Evolutionary conservation across 2,329 filamentous ascomycete genomes (phyloP).

Genomic region (Fusarium pseudocircinatum): DNA sequence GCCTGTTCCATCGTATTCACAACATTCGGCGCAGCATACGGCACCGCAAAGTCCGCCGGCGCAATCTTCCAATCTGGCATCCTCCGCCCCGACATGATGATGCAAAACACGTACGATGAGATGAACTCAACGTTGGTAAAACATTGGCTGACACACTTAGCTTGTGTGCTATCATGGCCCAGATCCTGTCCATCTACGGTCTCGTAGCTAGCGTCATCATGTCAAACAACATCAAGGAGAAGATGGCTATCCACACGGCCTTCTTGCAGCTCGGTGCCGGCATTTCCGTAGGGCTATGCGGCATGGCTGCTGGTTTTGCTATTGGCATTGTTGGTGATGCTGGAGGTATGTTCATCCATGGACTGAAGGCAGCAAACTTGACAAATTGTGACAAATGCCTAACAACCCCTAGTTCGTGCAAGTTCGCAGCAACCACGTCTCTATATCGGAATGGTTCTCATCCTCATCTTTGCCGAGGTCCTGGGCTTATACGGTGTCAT

Average conservation of each 20-base stretch:
- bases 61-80: constrained; percentile 57
- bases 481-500: constrained; percentile 58
- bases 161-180: constrained; percentile 58
- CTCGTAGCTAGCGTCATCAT: constrained; percentile 58
- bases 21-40: constrained; percentile 59
- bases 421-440: constrained; percentile 58
- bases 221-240: constrained; percentile 51
- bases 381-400: background rate
- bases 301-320: constrained; percentile 57
- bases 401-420: constrained; percentile 50
- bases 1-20: constrained; percentile 61
- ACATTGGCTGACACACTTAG: constrained; percentile 31
- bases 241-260: constrained; percentile 54
- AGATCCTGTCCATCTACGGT: constrained; percentile 60
- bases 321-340: constrained; percentile 59
- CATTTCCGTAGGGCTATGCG: constrained; percentile 55
- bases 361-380: background rate
- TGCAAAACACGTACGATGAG: constrained; percentile 52
- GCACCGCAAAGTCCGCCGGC: constrained; percentile 54
- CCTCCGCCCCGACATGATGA: constrained; percentile 55
- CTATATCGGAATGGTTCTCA: constrained; percentile 59
- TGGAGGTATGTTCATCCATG: constrained; percentile 46
- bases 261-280: constrained; percentile 58
- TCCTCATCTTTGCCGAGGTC: constrained; percentile 59
- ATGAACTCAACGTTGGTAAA: background rate